phyloP scores from a whole-genome alignment of 495 filamentous ascomycete genomes.

The Neurospora sp. region DNA sequence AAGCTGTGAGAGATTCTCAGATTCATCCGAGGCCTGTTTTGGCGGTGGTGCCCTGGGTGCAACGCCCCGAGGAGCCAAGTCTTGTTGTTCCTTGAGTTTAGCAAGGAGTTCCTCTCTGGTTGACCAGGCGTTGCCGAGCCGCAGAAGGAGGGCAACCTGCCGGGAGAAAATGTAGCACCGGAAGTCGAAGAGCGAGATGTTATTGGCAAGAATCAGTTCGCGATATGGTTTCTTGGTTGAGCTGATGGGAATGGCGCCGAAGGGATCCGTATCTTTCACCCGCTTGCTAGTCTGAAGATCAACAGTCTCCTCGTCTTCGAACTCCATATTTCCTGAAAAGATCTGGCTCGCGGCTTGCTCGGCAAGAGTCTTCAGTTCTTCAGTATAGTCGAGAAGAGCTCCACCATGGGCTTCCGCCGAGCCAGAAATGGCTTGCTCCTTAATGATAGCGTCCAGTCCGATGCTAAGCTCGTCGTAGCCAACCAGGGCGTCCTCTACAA shows the following conservation, averaged over 20 bases:
- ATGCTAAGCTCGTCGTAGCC: constrained; percentile 87
- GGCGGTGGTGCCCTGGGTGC: constrained; percentile 35
- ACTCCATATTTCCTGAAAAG: constrained; percentile 21
- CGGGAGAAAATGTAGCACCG: constrained; percentile 87
- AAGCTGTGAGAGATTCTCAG: constrained; percentile 65
- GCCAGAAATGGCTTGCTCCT: constrained; percentile 54
- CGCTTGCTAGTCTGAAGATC: constrained; percentile 34
- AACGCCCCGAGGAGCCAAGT: constrained; percentile 40
- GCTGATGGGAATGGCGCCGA: constrained; percentile 55
- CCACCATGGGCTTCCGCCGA: constrained; percentile 50
- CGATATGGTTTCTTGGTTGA: constrained; percentile 74
- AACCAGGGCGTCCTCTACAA: constrained; percentile 88
- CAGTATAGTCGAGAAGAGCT: constrained; percentile 56
- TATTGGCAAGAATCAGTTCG: constrained; percentile 86
- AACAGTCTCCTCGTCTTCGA: constrained; percentile 35
- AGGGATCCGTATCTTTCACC: constrained; percentile 15
- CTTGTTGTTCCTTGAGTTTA: constrained; percentile 48
- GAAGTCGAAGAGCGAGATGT: constrained; percentile 97
- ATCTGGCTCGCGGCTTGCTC: constrained; percentile 35
- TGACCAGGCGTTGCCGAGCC: constrained; percentile 62
- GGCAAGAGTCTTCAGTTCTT: constrained; percentile 54
- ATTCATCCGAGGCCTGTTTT: constrained; percentile 39
- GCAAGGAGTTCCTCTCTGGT: constrained; percentile 45
- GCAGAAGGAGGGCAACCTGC: constrained; percentile 73
- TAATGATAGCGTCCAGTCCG: constrained; percentile 70